Evolutionary conservation across 202 grass and related monocot genomes (phyloP), one percentile per base, ranked within the genome.

Genomic region (Cymbopogon flexuosus): DNA sequence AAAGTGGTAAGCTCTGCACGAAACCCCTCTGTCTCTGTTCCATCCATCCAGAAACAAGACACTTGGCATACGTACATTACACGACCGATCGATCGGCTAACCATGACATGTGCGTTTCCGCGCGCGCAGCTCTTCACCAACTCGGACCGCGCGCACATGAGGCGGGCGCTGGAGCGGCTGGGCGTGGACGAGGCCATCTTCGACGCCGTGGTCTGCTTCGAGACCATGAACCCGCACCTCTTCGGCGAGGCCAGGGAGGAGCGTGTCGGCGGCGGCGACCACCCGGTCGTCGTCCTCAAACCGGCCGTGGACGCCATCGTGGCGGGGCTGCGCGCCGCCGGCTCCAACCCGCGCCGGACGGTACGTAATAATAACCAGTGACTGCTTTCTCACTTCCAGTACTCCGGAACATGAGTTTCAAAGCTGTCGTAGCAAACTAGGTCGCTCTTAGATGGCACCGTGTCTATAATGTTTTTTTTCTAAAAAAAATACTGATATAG

Each of bases 161-260:
- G 27, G 67, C 81, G 29, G 67, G 75, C 85, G 68, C 76, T 97
- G 73, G 81, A 70, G 82, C 87, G 84, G 83, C 83, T 97, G 22
- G 88, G 88, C 74, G 40, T 97, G 10, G 87, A 91, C 80, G 88
- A 92, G 77, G 79, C 40, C 27, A 73, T 68, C 84, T 97, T 97
- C 62, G 79, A 91, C 40, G 83, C 47, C 62, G 87, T 92, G 64
- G 87, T 97, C 8, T 97, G 91, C 87, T 97, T 97, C 86, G 94
- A 97, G 91, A 97, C 94, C 59, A 91, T 97, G 91, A 97, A 97
- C 76, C 88, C 88, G 16, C 88, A 91, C 78, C 88, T 97, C 46
- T 97, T 94, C 74, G 65, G 65, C 3, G 82, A 76, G 12, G 69
- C 29, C 3, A 13, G 12, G 29, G 62, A 21, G 0, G 70, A 73